Evolutionary conservation across 2,329 filamentous ascomycete genomes (phyloP).

Genomic region (Alternaria sp.): DNA sequence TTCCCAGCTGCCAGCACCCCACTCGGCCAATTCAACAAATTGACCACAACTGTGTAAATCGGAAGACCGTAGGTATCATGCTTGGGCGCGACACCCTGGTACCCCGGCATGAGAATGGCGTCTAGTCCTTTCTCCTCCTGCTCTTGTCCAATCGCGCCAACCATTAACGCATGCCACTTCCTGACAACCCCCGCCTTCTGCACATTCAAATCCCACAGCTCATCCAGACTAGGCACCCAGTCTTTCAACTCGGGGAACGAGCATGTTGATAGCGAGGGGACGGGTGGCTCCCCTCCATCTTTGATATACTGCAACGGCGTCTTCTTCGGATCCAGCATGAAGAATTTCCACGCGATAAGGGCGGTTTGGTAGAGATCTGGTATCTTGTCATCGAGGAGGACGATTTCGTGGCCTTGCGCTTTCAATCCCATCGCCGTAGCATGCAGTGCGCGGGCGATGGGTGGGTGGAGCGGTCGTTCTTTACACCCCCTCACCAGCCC

Average conservation of each 20-base stretch:
- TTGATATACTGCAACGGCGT: slow-evolving; percentile 43
- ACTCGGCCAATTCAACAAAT: slow-evolving; percentile 61
- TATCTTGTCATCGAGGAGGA: slow-evolving; percentile 34
- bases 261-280: slow-evolving; percentile 50
- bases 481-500: slow-evolving; percentile 59
- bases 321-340: slow-evolving; percentile 49
- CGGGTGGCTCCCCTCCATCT: slow-evolving; percentile 53
- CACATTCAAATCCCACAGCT: slow-evolving; percentile 53
- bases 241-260: slow-evolving; percentile 39
- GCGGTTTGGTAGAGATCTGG: slow-evolving; percentile 41
- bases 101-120: slow-evolving; percentile 57
- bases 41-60: slow-evolving; percentile 59
- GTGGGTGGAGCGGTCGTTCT: slow-evolving; percentile 59
- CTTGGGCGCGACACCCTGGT: slow-evolving; percentile 58
- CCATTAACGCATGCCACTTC: slow-evolving; percentile 52
- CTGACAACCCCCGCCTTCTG: slow-evolving; percentile 45
- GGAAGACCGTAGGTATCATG: slow-evolving; percentile 60
- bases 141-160: not conserved
- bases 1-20: slow-evolving; percentile 57
- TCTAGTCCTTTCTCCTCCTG: slow-evolving; percentile 54
- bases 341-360: slow-evolving; percentile 52
- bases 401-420: slow-evolving; percentile 55
- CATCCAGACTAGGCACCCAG: slow-evolving; percentile 48
- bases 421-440: slow-evolving; percentile 50
- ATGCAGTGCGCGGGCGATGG: slow-evolving; percentile 56